Conservation (phyloP, 192 early-diverging fungal species). For the Chytriomyces confervae region DNA sequence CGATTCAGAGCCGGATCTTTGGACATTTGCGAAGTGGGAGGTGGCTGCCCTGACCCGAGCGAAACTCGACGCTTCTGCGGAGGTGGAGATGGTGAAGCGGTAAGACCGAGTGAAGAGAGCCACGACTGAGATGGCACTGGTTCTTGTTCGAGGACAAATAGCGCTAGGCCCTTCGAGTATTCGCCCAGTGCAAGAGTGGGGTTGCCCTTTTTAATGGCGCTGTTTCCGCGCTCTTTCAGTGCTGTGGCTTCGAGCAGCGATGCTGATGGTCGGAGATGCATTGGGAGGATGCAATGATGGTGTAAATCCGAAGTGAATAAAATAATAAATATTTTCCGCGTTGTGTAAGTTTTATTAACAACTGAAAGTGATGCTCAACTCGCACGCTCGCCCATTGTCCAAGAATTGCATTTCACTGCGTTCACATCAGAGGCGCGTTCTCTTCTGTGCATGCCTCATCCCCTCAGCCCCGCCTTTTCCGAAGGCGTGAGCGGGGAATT, state of each 20-base stretch:
- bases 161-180: conserved; percentile 82
- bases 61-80: too few relatives aligned
- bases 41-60: neutral
- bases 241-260: neutral
- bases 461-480: too few relatives aligned
- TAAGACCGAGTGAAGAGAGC: neutral
- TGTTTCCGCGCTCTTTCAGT: conserved; percentile 81
- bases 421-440: too few relatives aligned
- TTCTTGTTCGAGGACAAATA: conserved; percentile 55
- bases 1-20: neutral
- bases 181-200: conserved; percentile 68
- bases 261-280: neutral
- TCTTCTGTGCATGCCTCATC: too few relatives aligned
- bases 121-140: neutral
- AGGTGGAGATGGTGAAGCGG: neutral
- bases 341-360: too few relatives aligned
- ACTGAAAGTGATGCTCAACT: too few relatives aligned
- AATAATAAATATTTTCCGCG: too few relatives aligned
- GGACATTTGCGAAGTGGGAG: neutral
- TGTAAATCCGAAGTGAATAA: too few relatives aligned
- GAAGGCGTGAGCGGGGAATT: too few relatives aligned
- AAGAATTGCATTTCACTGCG: too few relatives aligned
- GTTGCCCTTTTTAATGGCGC: conserved; percentile 72
- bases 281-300: too few relatives aligned
- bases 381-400: too few relatives aligned